These are phyloP conservation scores for Wickerhamiella qilinensis DNA, from an alignment of 805 yeast species.

Conservation along the genomic window DNA sequence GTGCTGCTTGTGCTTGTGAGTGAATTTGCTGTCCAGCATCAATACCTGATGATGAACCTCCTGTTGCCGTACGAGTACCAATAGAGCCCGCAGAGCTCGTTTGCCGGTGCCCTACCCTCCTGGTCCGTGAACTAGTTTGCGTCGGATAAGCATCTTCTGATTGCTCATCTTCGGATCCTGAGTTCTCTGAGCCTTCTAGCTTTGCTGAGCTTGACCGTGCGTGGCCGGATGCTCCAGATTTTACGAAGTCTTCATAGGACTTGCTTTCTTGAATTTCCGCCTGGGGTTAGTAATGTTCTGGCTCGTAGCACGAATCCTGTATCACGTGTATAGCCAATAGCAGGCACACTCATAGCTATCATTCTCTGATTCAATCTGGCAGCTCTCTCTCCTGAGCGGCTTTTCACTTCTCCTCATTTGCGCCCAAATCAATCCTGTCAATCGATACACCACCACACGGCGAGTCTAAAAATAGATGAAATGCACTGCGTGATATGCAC, in stretches of 20 bases:
- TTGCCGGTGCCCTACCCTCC: neutral
- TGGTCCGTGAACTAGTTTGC: neutral
- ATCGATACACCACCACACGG: no score
- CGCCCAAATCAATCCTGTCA: no score
- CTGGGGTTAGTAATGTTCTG: constrained; percentile 7
- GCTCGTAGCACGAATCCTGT: no score
- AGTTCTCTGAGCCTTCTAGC: neutral
- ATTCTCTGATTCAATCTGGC: no score
- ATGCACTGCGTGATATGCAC: neutral
- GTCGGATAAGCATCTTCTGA: neutral
- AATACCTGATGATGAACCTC: no score
- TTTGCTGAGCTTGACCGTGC: constrained; percentile 1
- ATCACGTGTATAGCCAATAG: neutral
- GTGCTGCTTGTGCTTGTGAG: neutral
- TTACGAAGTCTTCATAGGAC: constrained; percentile 14
- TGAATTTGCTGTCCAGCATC: no score
- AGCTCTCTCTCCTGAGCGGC: no score
- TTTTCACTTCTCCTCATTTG: no score
- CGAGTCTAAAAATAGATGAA: neutral
- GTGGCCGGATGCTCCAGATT: neutral
- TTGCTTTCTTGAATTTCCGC: constrained; percentile 16
- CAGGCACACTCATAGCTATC: no score
- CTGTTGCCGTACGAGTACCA: neutral
- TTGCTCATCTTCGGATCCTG: constrained; percentile 7
- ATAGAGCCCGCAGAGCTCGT: neutral